Percentiles rank a stretch among this genome's conserved stretches.
These are phyloP conservation scores for Solanum hybrid DNA, from an alignment of 305 asterid genomes.

Conservation along the genomic window DNA sequence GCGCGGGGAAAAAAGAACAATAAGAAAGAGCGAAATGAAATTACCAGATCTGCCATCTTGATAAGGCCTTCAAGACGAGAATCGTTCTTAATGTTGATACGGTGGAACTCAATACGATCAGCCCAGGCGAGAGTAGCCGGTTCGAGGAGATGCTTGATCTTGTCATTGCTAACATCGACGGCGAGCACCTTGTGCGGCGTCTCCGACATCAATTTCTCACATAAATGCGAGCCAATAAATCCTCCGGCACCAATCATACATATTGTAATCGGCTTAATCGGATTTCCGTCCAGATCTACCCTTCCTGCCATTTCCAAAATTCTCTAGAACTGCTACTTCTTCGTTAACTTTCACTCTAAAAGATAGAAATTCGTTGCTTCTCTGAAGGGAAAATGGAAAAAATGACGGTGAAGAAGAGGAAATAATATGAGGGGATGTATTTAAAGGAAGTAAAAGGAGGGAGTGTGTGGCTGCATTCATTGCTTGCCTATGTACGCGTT, in stretches of 20 bases:
- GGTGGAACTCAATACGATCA: constrained; percentile 86
- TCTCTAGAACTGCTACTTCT: background rate
- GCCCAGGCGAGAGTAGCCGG: constrained; percentile 45
- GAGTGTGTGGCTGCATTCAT: constrained; percentile 16
- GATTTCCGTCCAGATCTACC: constrained; percentile 85
- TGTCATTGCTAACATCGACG: constrained; percentile 79
- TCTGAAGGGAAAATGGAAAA: constrained; percentile 8
- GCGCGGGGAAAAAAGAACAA: background rate
- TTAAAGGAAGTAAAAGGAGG: constrained; percentile 59
- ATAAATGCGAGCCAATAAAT: constrained; percentile 92
- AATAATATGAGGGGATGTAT: constrained; percentile 20
- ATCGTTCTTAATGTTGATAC: constrained; percentile 79
- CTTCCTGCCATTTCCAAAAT: constrained; percentile 56
- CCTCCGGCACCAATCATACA: constrained; percentile 99
- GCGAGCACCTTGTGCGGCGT: constrained; percentile 77
- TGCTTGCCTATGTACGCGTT: constrained; percentile 1
- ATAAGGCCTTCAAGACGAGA: constrained; percentile 97
- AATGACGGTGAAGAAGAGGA: constrained; percentile 12
- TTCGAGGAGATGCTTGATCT: constrained; percentile 77
- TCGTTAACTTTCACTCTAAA: background rate
- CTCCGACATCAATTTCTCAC: constrained; percentile 77
- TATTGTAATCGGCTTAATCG: constrained; percentile 66
- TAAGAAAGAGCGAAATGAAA: background rate
- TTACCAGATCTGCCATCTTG: constrained; percentile 82
- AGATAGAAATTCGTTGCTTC: background rate